Base-by-base conservation (phyloP, 805 yeast species). In the Sporopachydermia quercuum region DNA sequence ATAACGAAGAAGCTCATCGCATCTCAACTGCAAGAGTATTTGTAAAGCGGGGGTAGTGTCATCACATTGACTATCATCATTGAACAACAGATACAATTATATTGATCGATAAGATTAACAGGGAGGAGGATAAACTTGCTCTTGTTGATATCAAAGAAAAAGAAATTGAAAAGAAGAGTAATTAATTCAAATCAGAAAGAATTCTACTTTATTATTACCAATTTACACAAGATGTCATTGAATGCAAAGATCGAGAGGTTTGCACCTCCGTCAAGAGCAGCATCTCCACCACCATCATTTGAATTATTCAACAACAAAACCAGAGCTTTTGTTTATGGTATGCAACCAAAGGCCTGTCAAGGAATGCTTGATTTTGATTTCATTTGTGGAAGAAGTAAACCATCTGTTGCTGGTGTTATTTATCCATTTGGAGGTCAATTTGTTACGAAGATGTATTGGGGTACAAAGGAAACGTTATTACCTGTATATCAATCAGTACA, bases 311-410 rank as follows among this genome's bases (percentile, higher is more conserved):
- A 49, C 51, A 49, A 54, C 50, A 57, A 60, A 49, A 65, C 69
- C 43, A 56, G 68, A 16, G 67, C 70, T 35, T 65, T 63, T 45
- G 61, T 63, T 45, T 58, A 58, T 45, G 69, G 69, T 40, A 51
- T 65, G 54, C 69, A 63, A 54, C 66, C 68, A 18, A 59, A 66
- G 16, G 69, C 69, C 37, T 60, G 65, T 57, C 69, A 63, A 53
- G 69, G 70, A 40, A 63, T 63, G 69, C 66, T 63, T 19, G 69
- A 63, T 49, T 63, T 63, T 46, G 69, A 63, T 45, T 65, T 54
- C 56, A 59, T 63, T 47, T 65, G 70, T 54, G 59, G 58, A 50
- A 63, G 69, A 44, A 57, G 57, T 37, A 55, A 55, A 19, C 69
- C 69, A 37, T 63, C 68, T 11, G 70, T 63, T 8, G 70, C 69